These are phyloP conservation scores for Paradendryphiella salina DNA, from an alignment of 2,329 filamentous ascomycete genomes.

Conservation along the genomic window DNA sequence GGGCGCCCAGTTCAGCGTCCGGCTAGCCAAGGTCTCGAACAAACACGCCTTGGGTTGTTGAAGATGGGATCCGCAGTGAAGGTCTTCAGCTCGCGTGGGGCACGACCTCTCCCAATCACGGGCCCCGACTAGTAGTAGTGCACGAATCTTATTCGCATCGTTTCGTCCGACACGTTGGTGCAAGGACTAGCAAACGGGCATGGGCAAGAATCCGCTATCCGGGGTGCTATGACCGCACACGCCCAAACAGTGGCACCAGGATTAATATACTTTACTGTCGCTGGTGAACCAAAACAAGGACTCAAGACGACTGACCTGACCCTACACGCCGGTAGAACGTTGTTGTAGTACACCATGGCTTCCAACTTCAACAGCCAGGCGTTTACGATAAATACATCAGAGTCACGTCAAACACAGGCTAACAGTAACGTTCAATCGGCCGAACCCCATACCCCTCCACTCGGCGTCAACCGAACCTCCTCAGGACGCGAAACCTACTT, in stretches of 20 bases:
- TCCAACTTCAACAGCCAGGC: slow-evolving; percentile 16
- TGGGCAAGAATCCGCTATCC: slow-evolving; percentile 5
- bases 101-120: background rate
- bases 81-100: background rate
- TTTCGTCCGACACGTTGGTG: slow-evolving; percentile 4
- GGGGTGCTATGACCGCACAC: slow-evolving; percentile 6
- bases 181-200: slow-evolving; percentile 1
- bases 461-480: slow-evolving; percentile 22
- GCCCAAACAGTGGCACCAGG: background rate
- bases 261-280: slow-evolving; percentile 1
- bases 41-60: background rate
- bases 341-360: slow-evolving; percentile 18
- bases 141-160: background rate
- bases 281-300: background rate
- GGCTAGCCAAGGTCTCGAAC: slow-evolving; percentile 9
- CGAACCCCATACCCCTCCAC: slow-evolving; percentile 6
- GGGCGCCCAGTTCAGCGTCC: background rate
- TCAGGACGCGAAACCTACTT: slow-evolving; percentile 38
- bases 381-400: slow-evolving; percentile 6
- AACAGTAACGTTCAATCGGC: too few relatives aligned
- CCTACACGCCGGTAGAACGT: slow-evolving; percentile 3
- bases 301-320: slow-evolving; percentile 10
- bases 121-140: background rate
- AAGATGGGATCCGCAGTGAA: background rate
- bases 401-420: background rate